Percentiles rank a stretch among this genome's conserved stretches.
phyloP scores from a whole-genome alignment of 257 asterid species.

The Solanum chmielewskii region DNA sequence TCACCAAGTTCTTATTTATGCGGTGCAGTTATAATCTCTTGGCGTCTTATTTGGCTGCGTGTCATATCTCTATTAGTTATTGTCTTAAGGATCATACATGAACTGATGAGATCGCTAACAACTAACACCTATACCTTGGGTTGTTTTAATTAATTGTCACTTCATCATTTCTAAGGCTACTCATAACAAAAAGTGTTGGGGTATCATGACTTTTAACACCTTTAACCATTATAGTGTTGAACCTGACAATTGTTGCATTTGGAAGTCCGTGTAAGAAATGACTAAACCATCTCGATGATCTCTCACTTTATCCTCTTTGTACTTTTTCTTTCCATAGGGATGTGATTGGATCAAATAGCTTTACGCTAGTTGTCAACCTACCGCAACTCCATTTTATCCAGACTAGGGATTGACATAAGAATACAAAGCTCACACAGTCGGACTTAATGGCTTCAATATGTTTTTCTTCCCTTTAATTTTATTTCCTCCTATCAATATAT shows the following conservation, averaged over 20 bases:
- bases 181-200: background rate
- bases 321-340: background rate
- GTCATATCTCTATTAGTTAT: background rate
- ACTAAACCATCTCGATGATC: background rate
- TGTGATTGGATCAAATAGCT: background rate
- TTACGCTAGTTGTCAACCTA: background rate
- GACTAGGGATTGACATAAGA: background rate
- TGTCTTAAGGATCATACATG: background rate
- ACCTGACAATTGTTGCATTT: background rate
- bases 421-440: background rate
- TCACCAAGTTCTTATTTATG: background rate
- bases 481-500: background rate
- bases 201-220: background rate
- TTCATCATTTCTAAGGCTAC: background rate
- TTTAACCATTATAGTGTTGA: background rate
- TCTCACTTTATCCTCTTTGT: background rate
- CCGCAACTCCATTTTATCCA: background rate
- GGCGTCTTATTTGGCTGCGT: background rate
- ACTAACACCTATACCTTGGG: background rate
- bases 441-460: background rate
- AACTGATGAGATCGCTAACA: background rate
- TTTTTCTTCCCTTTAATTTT: background rate
- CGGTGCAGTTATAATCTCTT: background rate
- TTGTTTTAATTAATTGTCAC: background rate
- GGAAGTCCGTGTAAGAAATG: background rate